Evolutionary conservation across 2,329 filamentous ascomycete species (phyloP), one percentile per base, ranked within the genome.

Genomic region (Colletotrichum plurivorum): DNA sequence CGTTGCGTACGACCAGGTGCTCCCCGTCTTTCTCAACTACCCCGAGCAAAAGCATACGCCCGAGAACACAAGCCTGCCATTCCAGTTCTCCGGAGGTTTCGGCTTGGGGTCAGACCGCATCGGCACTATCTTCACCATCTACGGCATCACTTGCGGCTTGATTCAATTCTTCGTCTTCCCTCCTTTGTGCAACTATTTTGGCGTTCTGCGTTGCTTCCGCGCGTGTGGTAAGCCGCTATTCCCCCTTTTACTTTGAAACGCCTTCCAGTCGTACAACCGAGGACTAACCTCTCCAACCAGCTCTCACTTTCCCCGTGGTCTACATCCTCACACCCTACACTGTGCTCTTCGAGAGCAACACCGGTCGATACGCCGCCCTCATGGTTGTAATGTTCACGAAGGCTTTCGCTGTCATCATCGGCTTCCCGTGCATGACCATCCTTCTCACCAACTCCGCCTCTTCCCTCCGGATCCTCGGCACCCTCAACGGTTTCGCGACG

Each of bases 141-240:
- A 95, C 78, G 94, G 94, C 20, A 83, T 97, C 59, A 84, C 90
- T 10, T 94, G 93, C 73, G 94, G 95, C 75, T 73, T 96, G 18
- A 88, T 94, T 53, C 96, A 98, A 78, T 97, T 99, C 78, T 83
- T 96, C 58, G 76, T 97, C 63, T 98, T 97, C 78, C 94, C 95
- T 0, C 85, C 88, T 0, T 81, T 95, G 1, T 94, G 94, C 54
- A 85, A 89, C 39, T 86, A 85, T 22, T 94, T 89, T 71, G 95
- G 95, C 6, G 89, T 94, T 0, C 82, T 97, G 16, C 86, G 84
- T 60, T 96, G 93, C 78, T 91, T 94, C 73, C 90, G 89, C 71
- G 80, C 86, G n/a, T 90, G 90, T 73, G 82, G 84, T 85, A 78
- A 25, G 46, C 22, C 31, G 2, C 31, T 2, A 36, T 5, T 6